Conservation (phyloP, 345 rosid genomes). For the Aethionema arabicum region DNA sequence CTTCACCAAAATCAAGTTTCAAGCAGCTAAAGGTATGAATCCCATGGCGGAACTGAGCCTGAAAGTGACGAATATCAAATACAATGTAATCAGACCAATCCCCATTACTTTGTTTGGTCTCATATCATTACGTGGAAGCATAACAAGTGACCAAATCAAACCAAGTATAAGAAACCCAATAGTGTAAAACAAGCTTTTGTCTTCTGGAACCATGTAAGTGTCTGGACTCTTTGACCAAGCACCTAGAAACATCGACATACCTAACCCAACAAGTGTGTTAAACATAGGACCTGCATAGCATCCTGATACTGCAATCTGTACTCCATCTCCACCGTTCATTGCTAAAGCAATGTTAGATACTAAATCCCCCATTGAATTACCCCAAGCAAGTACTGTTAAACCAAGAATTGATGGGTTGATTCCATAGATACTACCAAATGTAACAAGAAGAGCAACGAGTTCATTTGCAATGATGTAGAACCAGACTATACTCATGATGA, state of each 20-base stretch:
- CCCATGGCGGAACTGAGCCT: constrained; percentile 47
- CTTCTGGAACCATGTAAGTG: constrained; percentile 56
- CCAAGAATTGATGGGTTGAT: constrained; percentile 87
- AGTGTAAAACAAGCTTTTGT: constrained; percentile 62
- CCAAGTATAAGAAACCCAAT: constrained; percentile 70
- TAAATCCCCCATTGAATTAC: constrained; percentile 94
- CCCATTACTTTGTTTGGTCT: constrained; percentile 60
- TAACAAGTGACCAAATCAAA: constrained; percentile 65
- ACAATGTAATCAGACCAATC: constrained; percentile 45
- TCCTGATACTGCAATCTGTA: constrained; percentile 88
- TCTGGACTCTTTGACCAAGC: constrained; percentile 70
- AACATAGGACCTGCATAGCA: constrained; percentile 99
- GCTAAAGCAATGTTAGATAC: constrained; percentile 79
- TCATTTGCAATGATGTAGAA: constrained; percentile 96
- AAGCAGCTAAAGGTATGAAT: constrained; percentile 37
- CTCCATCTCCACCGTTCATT: constrained; percentile 72
- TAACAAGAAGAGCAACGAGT: constrained; percentile 79
- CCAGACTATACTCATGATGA: constrained; percentile 92
- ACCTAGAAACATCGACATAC: constrained; percentile 72
- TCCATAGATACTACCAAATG: constrained; percentile 64
- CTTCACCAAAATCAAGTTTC: background rate
- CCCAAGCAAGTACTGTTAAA: constrained; percentile 91
- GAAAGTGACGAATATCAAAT: constrained; percentile 45
- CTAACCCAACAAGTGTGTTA: constrained; percentile 87
- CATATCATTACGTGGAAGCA: constrained; percentile 73